phyloP scores from a whole-genome alignment of 495 filamentous ascomycete genomes.

The Daldinia vernicosa region DNA sequence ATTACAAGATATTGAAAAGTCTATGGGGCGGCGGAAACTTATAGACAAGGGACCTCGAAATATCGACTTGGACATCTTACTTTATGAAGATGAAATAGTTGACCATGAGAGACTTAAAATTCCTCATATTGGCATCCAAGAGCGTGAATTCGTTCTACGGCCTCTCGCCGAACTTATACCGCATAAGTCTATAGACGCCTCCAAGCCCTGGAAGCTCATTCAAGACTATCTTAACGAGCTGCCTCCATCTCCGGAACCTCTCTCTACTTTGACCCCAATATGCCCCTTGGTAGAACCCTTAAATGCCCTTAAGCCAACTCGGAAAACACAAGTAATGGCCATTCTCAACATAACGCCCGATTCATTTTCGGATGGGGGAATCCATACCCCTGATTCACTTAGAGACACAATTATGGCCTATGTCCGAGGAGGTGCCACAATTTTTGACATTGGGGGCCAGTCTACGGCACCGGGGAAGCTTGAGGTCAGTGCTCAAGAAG shows the following conservation, averaged over 20 bases:
- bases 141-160: constrained; percentile 91
- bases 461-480: constrained; percentile 81
- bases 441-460: constrained; percentile 93
- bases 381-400: constrained; percentile 55
- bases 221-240: constrained; percentile 72
- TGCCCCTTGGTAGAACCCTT: constrained; percentile 66
- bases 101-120: constrained; percentile 77
- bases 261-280: constrained; percentile 76
- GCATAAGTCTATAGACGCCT: constrained; percentile 59
- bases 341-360: constrained; percentile 96
- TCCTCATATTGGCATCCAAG: constrained; percentile 85
- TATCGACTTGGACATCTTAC: constrained; percentile 92
- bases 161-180: constrained; percentile 88
- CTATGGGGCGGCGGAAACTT: constrained; percentile 79
- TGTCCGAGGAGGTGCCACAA: constrained; percentile 74
- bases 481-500: constrained; percentile 73
- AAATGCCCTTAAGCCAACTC: constrained; percentile 67
- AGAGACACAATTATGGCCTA: constrained; percentile 62
- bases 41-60: constrained; percentile 93
- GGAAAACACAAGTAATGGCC: constrained; percentile 85
- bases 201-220: constrained; percentile 59
- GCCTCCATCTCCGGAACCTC: constrained; percentile 57
- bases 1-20: constrained; percentile 83
- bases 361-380: constrained; percentile 94
- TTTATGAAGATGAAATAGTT: constrained; percentile 77